phyloP scores from a whole-genome alignment of 1,284 basidiomycete genomes.

The Marasmius fiardii region DNA sequence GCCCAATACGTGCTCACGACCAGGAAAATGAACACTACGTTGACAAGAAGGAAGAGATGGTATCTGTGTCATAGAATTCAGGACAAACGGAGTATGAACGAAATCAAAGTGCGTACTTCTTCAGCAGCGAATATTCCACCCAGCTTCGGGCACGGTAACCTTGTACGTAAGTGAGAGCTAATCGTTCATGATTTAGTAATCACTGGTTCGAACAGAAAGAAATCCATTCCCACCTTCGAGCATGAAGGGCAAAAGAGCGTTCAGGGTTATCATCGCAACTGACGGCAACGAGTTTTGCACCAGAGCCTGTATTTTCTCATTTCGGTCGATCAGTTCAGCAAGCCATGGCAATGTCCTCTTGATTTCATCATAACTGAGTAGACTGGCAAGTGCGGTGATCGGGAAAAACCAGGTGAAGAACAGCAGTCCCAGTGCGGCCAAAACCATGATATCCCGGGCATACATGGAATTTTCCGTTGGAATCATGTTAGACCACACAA shows the following conservation, averaged over 20 bases:
- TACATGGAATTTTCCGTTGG: conserved; percentile 55
- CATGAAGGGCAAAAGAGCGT: conserved; percentile 86
- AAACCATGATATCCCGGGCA: conserved; percentile 68
- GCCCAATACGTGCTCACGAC: conserved; percentile 89
- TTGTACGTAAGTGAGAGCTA: conserved; percentile 86
- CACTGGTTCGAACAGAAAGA: background rate
- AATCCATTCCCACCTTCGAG: conserved; percentile 69
- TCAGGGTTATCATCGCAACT: conserved; percentile 86
- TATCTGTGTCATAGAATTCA: conserved; percentile 51
- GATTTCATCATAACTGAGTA: conserved; percentile 91
- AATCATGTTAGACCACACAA: conserved; percentile 90
- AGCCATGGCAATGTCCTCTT: conserved; percentile 88
- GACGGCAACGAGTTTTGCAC: conserved; percentile 93
- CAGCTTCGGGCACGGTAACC: conserved; percentile 87
- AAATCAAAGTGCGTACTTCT: conserved; percentile 60
- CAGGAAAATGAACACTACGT: conserved; percentile 95
- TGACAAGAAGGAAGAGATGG: conserved; percentile 90
- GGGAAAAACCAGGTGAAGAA: conserved; percentile 88
- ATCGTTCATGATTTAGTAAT: too few relatives aligned
- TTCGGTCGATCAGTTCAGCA: conserved; percentile 72
- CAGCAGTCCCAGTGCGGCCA: conserved; percentile 64
- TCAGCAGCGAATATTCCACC: conserved; percentile 90
- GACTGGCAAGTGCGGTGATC: conserved; percentile 77
- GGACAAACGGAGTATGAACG: conserved; percentile 8
- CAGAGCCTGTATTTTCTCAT: conserved; percentile 78